Evolutionary conservation across 2,329 filamentous ascomycete species (phyloP).

Genomic region (Cytospora piceicola): DNA sequence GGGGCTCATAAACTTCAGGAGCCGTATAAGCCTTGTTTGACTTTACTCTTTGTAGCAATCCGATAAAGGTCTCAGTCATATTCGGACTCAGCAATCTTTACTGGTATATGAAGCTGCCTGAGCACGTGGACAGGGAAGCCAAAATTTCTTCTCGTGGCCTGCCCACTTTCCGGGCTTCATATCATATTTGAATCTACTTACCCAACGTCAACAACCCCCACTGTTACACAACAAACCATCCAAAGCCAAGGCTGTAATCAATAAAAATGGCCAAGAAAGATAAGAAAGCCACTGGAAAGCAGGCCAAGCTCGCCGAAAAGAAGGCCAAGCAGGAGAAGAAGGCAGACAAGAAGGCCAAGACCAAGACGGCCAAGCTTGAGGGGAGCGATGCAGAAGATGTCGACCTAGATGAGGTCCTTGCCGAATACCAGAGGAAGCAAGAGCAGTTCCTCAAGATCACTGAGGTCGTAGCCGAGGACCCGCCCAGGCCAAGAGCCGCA

Average conservation of each 20-base stretch:
- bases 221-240: not conserved
- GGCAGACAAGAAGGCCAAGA: constrained; percentile 81
- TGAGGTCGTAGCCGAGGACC: constrained; percentile 70
- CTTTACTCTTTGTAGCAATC: not conserved
- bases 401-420: constrained; percentile 89
- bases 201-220: not conserved
- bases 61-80: not conserved
- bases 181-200: not conserved
- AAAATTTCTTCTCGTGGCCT: constrained; percentile 14
- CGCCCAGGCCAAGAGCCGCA: constrained; percentile 79
- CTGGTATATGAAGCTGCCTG: constrained; percentile 8
- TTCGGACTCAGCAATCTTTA: not conserved
- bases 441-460: constrained; percentile 94
- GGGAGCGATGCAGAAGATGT: constrained; percentile 92
- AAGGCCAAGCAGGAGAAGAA: constrained; percentile 85
- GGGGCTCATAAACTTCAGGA: not conserved
- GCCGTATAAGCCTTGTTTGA: not conserved
- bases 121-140: constrained; percentile 16
- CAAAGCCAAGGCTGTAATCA: not conserved
- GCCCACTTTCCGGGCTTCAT: constrained; percentile 16
- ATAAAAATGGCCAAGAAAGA: constrained; percentile 52
- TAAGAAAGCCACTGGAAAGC: constrained; percentile 47
- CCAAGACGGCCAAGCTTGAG: constrained; percentile 69
- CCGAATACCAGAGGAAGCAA: constrained; percentile 90
- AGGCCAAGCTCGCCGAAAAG: constrained; percentile 61